Percentiles rank a stretch among this genome's conserved stretches.
phyloP scores from a whole-genome alignment of 345 rosid species.

The Syzygium oleosum region DNA sequence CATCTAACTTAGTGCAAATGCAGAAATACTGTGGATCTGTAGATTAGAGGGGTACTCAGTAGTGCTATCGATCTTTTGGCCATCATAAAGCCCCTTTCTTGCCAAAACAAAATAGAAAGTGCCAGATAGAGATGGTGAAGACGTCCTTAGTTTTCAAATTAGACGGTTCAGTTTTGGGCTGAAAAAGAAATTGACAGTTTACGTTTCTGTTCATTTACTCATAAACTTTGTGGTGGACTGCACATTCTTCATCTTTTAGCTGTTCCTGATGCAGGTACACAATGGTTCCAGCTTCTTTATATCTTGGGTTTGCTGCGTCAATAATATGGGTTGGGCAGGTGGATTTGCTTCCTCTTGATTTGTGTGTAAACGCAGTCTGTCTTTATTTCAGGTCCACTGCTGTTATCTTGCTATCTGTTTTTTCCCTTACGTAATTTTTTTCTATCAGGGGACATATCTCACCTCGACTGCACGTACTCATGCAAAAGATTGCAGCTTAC shows the following conservation, averaged over 20 bases:
- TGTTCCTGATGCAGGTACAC: conserved; percentile 39
- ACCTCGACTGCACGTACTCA: conserved; percentile 75
- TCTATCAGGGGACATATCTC: conserved; percentile 79
- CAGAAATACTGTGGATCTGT: neutral
- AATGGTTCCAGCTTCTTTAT: conserved; percentile 78
- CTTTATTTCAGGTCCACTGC: neutral
- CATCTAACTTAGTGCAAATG: neutral
- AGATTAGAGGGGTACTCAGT: neutral
- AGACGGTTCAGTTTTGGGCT: neutral
- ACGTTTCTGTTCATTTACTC: neutral
- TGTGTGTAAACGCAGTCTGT: neutral
- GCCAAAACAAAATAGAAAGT: neutral
- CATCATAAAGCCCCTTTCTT: neutral
- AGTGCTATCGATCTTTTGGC: neutral
- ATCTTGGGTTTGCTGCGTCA: conserved; percentile 87
- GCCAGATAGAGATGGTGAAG: neutral
- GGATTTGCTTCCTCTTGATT: conserved; percentile 5
- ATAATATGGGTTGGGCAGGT: conserved; percentile 98
- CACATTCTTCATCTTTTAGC: neutral
- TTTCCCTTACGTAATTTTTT: neutral
- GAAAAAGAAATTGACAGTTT: neutral
- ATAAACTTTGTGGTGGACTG: neutral
- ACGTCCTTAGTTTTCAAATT: neutral
- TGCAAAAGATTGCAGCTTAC: conserved; percentile 45
- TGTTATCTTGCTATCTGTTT: neutral